Evolutionary conservation across 495 filamentous ascomycete species (phyloP).

Genomic region (Parathielavia appendiculata): DNA sequence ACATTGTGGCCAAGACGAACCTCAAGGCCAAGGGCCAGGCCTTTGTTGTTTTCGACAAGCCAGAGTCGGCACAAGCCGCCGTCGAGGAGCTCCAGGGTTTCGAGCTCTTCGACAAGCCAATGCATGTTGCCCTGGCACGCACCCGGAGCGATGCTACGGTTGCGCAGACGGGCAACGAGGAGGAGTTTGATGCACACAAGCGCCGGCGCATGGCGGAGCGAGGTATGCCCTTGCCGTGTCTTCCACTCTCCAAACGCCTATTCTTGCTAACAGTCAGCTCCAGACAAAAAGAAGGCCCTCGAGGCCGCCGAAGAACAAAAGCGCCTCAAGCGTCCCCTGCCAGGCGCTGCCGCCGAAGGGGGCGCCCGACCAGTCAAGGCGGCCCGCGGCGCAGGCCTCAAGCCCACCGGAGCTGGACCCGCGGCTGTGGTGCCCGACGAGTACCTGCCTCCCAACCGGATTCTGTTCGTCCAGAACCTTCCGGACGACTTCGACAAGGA

Average conservation of each 20-base stretch:
- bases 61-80: constrained; percentile 68
- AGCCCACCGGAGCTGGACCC: constrained; percentile 63
- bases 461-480: constrained; percentile 90
- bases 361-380: constrained; percentile 65
- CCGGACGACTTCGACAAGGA: constrained; percentile 84
- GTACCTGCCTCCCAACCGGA: constrained; percentile 95
- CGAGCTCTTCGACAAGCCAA: constrained; percentile 88
- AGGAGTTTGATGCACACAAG: constrained; percentile 87
- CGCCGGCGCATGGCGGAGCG: constrained; percentile 81
- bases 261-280: constrained; percentile 3
- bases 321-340: constrained; percentile 69
- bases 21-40: constrained; percentile 93
- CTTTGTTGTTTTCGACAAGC: constrained; percentile 85
- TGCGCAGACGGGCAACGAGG: constrained; percentile 59
- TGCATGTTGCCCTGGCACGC: constrained; percentile 79
- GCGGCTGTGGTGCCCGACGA: constrained; percentile 87
- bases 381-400: constrained; percentile 72
- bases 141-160: constrained; percentile 88
- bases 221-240: constrained; percentile 48
- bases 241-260: not conserved
- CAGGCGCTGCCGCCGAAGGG: constrained; percentile 44
- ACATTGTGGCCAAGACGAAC: constrained; percentile 88
- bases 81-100: constrained; percentile 91
- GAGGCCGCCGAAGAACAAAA: constrained; percentile 79
- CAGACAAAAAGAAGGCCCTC: constrained; percentile 88